Conservation (phyloP, 78 protist genomes). For the Pigoraptor vietnamica region DNA sequence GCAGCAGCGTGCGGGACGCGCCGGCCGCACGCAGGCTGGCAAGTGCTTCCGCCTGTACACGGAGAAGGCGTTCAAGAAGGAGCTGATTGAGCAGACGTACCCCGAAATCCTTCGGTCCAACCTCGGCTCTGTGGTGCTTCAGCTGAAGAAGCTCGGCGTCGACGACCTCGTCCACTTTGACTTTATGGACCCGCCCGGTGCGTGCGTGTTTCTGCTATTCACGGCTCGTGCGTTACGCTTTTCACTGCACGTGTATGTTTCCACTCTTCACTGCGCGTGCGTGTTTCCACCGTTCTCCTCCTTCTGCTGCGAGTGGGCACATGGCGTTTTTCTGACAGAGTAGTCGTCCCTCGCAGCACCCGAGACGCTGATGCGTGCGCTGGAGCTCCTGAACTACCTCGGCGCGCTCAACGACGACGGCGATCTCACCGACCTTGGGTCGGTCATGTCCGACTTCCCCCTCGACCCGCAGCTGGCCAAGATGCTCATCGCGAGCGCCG, state of each 20-base stretch:
- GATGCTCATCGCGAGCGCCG: constrained; percentile 62
- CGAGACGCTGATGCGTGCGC: constrained; percentile 96
- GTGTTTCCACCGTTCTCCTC: too few species aligned
- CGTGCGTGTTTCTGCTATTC: background rate
- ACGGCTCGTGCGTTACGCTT: too few species aligned
- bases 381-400: constrained; percentile 90
- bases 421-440: constrained; percentile 68
- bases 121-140: constrained; percentile 72
- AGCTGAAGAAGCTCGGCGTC: constrained; percentile 88
- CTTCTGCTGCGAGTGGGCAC: too few species aligned
- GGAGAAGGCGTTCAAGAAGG: constrained; percentile 69
- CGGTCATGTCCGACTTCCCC: constrained; percentile 83
- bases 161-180: constrained; percentile 95
- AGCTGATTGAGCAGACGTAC: constrained; percentile 82
- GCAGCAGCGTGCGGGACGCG: constrained; percentile 99
- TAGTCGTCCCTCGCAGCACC: constrained; percentile 55
- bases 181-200: constrained; percentile 96
- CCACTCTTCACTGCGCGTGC: too few species aligned
- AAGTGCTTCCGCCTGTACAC: constrained; percentile 87
- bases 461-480: constrained; percentile 97
- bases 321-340: too few species aligned
- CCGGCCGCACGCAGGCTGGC: constrained; percentile 98
- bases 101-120: constrained; percentile 96
- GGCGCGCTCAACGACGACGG: constrained; percentile 98
- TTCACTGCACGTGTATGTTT: too few species aligned